Evolutionary conservation across 169 alveolate genomes (phyloP).

Genomic region (Babesia bigemina): DNA sequence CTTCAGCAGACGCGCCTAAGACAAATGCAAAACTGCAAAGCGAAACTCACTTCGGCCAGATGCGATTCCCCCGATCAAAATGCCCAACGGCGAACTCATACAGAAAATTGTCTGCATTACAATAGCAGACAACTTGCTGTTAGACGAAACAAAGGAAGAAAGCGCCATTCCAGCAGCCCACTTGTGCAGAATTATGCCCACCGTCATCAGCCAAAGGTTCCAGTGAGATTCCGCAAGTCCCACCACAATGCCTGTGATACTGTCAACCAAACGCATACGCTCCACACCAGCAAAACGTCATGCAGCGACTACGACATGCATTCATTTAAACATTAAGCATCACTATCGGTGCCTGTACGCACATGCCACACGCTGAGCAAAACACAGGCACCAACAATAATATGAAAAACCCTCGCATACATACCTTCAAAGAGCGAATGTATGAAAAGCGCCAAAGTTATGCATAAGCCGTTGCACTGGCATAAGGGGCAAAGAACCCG

Average conservation of each 20-base stretch:
- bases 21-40: not conserved
- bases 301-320: no score
- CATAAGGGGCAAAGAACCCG: constrained; percentile 63
- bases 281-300: no score
- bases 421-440: constrained; percentile 69
- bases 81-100: constrained; percentile 57
- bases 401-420: not conserved
- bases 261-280: no score
- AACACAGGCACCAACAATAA: not conserved
- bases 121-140: not conserved
- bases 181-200: constrained; percentile 55
- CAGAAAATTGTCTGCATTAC: constrained; percentile 47
- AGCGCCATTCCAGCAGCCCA: constrained; percentile 74
- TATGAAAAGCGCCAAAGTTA: constrained; percentile 54
- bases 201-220: constrained; percentile 57
- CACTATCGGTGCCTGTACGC: no score
- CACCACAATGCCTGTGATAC: constrained; percentile 37
- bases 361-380: no score
- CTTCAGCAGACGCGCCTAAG: constrained; percentile 26
- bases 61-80: constrained; percentile 39
- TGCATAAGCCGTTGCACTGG: constrained; percentile 68
- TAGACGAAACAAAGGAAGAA: constrained; percentile 41
- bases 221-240: constrained; percentile 55
- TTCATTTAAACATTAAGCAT: no score
- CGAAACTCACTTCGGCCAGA: constrained; percentile 27